Evolutionary conservation across 768 basidiomycete species (phyloP).

Genomic region (Cystobasidium onofrii): DNA sequence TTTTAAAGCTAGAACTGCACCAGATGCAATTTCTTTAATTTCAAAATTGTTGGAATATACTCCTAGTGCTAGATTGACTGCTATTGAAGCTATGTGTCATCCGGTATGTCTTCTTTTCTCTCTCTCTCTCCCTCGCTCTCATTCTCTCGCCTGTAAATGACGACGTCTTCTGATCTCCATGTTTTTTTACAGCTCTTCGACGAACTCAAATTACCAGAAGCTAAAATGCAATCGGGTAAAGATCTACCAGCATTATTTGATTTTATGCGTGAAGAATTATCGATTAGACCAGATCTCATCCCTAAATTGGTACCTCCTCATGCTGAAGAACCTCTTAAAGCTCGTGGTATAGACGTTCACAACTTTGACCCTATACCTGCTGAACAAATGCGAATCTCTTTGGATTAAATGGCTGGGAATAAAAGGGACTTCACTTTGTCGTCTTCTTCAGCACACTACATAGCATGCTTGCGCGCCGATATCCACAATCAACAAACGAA

Average conservation of each 20-base stretch:
- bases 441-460: too few relatives aligned
- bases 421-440: too few relatives aligned
- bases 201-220: constrained; percentile 79
- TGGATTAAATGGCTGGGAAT: constrained; percentile 30
- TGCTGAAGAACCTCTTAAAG: constrained; percentile 79
- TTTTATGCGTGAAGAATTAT: constrained; percentile 94
- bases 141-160: too few relatives aligned
- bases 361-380: constrained; percentile 94
- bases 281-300: constrained; percentile 89
- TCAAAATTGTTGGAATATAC: constrained; percentile 94
- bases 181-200: constrained; percentile 74
- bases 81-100: constrained; percentile 83
- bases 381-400: constrained; percentile 49
- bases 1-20: constrained; percentile 92
- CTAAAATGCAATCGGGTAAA: constrained; percentile 92
- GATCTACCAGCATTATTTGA: constrained; percentile 90
- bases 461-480: too few relatives aligned
- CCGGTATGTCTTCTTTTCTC: constrained; percentile 26
- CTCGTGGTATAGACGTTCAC: constrained; percentile 75
- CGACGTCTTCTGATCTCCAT: too few relatives aligned
- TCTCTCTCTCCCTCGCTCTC: too few relatives aligned
- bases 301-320: constrained; percentile 80
- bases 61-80: constrained; percentile 81
- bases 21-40: constrained; percentile 92
- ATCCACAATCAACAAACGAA: too few relatives aligned